Evolutionary conservation across 192 early-diverging fungal species (phyloP), one percentile per base, ranked within the genome.

Genomic region (Allomyces arbusculus): DNA sequence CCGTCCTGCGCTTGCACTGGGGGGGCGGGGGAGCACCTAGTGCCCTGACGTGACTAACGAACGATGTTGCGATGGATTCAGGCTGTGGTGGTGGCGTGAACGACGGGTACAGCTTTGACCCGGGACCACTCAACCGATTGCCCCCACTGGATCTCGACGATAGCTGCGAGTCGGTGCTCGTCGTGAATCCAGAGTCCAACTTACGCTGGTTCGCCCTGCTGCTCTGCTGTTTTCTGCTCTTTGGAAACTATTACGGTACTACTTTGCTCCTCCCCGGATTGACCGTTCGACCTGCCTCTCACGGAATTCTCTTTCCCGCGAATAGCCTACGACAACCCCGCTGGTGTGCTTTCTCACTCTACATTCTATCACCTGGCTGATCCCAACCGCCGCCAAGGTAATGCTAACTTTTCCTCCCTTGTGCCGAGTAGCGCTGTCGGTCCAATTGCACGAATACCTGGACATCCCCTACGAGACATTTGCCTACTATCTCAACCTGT

Each of bases 181-280:
- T 28, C 26, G 26, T 28, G 26, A 28, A 28, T 28, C 26, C 26
- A 28, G 26, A 28, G 26, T 28, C 26, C 26, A 28, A 28, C 4
- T 4, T 50, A 10, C 76, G 75, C 45, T 77, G 76, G 73, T 10
- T 68, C 1, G 69, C 75, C 12, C 65, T 77, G 3, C 58, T 75
- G 11, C 68, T 77, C 9, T 73, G 73, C 12, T 77, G 76, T 44
- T 62, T 74, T 3, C 64, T 77, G 10, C 50, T 77, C 4, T 71
- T 75, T 64, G 76, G 76, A 22, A 77, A 75, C 69, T 75, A 72
- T 25, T 77, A 75, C 62, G 72, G 76, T 55, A 74, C 10, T n/a
- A n/a, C n/a, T n/a, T n/a, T n/a, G n/a, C n/a, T n/a, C n/a, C n/a
- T n/a, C n/a, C n/a, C n/a, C n/a, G n/a, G n/a, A n/a, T n/a, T n/a